Evolutionary conservation across 2,329 filamentous ascomycete genomes (phyloP).

Genomic region (Arthrobotrys megalospora): DNA sequence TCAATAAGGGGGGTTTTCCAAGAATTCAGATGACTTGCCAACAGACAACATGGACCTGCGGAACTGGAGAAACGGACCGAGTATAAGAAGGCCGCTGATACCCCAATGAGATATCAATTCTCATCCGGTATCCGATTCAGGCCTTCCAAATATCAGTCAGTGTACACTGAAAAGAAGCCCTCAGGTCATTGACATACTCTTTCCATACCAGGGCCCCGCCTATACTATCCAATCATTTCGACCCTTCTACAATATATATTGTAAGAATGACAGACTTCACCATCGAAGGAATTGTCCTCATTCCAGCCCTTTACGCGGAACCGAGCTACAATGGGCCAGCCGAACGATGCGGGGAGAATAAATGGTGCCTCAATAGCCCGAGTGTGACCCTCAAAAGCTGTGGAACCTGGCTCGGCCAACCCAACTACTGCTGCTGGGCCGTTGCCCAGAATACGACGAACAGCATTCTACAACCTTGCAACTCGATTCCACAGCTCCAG

Average conservation of each 20-base stretch:
- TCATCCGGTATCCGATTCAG: no score
- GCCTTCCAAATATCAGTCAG: no score
- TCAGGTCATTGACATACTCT: no score
- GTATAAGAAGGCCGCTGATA: no score
- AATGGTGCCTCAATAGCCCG: constrained; percentile 10
- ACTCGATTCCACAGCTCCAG: not conserved
- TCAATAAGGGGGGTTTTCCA: no score
- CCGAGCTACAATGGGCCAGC: not conserved
- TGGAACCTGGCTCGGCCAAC: constrained; percentile 11
- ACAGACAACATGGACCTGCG: no score
- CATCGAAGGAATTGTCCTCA: not conserved
- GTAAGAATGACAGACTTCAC: not conserved
- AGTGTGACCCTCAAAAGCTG: not conserved
- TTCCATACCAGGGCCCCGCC: no score
- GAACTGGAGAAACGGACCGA: no score
- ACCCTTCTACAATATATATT: not conserved
- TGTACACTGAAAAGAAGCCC: no score
- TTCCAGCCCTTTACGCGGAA: not conserved
- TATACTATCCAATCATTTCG: no score
- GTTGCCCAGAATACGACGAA: not conserved
- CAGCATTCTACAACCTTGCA: not conserved
- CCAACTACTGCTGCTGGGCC: constrained; percentile 16
- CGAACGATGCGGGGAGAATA: constrained; percentile 8
- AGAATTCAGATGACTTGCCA: no score
- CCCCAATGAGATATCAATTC: no score